phyloP scores from a whole-genome alignment of 352 stramenopile genomes.

The Globisporangium echinulatum region DNA sequence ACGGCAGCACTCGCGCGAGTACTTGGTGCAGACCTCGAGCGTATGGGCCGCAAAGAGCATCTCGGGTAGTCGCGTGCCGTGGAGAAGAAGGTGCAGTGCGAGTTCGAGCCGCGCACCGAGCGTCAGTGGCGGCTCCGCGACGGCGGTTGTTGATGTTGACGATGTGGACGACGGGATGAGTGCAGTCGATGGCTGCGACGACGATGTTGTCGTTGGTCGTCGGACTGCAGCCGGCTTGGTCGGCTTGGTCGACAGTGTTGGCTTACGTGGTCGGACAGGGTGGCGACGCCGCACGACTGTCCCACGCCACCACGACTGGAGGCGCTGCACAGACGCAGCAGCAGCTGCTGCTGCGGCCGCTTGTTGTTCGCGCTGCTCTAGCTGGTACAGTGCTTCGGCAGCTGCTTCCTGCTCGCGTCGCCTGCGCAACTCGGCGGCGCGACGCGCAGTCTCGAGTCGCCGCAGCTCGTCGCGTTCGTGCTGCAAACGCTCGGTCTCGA shows the following conservation, averaged over 20 bases:
- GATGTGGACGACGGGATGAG: neutral
- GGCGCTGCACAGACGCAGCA: constrained; percentile 16
- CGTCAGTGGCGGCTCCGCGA: constrained; percentile 34
- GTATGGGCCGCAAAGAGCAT: constrained; percentile 90
- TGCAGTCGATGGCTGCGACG: constrained; percentile 9
- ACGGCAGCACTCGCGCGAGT: constrained; percentile 87
- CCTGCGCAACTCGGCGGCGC: neutral
- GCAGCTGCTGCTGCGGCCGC: constrained; percentile 11
- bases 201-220: constrained; percentile 15
- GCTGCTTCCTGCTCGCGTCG: neutral
- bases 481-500: too few species aligned
- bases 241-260: constrained; percentile 33
- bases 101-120: constrained; percentile 56
- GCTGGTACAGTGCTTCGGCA: constrained; percentile 13
- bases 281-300: constrained; percentile 37
- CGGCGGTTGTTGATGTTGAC: neutral
- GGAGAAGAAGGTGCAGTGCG: constrained; percentile 64
- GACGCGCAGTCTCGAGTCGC: neutral
- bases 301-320: constrained; percentile 75
- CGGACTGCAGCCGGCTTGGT: constrained; percentile 5
- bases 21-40: constrained; percentile 89
- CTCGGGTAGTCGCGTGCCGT: constrained; percentile 85
- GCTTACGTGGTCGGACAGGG: constrained; percentile 2
- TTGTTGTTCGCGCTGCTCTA: constrained; percentile 7
- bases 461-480: too few species aligned